Evolutionary conservation across 371 early-diverging fungal species (phyloP), one percentile per base, ranked within the genome.

Genomic region (Mycotypha africana): DNA sequence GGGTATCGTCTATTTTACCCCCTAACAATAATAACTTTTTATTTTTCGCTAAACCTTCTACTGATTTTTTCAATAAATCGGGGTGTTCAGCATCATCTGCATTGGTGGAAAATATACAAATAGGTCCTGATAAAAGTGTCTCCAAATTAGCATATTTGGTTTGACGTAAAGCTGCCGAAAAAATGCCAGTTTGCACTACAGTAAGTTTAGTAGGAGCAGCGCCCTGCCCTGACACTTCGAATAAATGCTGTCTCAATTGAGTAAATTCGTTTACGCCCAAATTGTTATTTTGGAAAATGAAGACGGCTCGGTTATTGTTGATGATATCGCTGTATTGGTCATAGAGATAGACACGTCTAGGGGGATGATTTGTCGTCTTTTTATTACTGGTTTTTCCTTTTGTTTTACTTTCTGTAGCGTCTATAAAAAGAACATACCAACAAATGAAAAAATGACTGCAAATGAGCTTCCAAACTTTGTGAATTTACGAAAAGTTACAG

Each of bases 201-300:
- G 67, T 74, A 49, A 84, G 58, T n/a, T 58, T 64, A 28, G 45
- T 14, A 20, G 38, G 15, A 8, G 47, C 21, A n/a, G n/a, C n/a
- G n/a, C n/a, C n/a, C 14, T 62, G 47, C 4, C 52, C 60, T 2
- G 33, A 39, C 8, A 64, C 23, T 9, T 62, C 50, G 8, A 69
- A 65, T 4, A 84, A 50, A 3, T 79, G 74, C 41, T 69, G 65
- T 48, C 84, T 74, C 26, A 82, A 47, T 35, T 65, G 51, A 14
- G 77, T 73, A 49, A 81, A 65, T 45, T 84, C 84, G 25, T 73
- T 57, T 23, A 82, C 78, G 0, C 74, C 74, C 59, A 84, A 63
- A 50, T 84, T 84, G 72, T 82, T 84, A 67, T 82, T 81, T 53
- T 84, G 84, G 35, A 78, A 73, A 42, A 84, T 65, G 47, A 84